Base-by-base conservation (phyloP, 345 rosid species). In the Acer negundo region DNA sequence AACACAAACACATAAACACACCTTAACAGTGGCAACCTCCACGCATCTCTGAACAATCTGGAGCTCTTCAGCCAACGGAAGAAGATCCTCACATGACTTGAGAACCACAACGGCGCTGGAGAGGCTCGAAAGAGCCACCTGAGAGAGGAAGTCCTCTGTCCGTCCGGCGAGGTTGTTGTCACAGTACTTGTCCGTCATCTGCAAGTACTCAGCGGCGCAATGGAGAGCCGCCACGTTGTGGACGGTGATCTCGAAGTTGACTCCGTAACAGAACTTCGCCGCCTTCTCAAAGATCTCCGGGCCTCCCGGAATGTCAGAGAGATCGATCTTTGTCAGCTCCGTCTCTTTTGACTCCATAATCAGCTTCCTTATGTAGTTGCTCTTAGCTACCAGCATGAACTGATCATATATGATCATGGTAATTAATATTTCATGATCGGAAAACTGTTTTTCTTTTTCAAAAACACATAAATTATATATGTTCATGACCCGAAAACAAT, bases 181-280 rank as follows among this genome's bases (percentile, higher is more conserved):
- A 75, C 97, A 91, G 70, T 90, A 96, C 11, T 77, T 79, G 44
- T 94, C 95, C 0, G 94, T 92, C 99, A 96, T 96, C 75, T 96
- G 88, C 4, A 96, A 95, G 77, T 87, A 92, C 83, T 93, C 98
- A 0, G 94, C 96, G 0, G 99, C 95, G 65, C 99, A 96, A 16
- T 84, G 93, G 58, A 96, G 95, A 61, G 97, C 94, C 1, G 97
- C 98, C 17, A 93, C 97, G 82, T 96, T 96, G 56, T 96, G 94
- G 9, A 96, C 98, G 0, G 97, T 96, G 79, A 94, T 94, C 80
- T 96, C 99, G 22, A 96, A 96, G 87, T 96, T 96, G 67, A 96
- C 92, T 0, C 98, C 91, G 71, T 96, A 96, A 82, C 99, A 96
- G 86, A 96, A 96, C 20, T 93, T 96, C 0, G 97, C 98, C 1